Evolutionary conservation across 208 protist species (phyloP), one percentile per base, ranked within the genome.

Genomic region (Crithidia expoeki): DNA sequence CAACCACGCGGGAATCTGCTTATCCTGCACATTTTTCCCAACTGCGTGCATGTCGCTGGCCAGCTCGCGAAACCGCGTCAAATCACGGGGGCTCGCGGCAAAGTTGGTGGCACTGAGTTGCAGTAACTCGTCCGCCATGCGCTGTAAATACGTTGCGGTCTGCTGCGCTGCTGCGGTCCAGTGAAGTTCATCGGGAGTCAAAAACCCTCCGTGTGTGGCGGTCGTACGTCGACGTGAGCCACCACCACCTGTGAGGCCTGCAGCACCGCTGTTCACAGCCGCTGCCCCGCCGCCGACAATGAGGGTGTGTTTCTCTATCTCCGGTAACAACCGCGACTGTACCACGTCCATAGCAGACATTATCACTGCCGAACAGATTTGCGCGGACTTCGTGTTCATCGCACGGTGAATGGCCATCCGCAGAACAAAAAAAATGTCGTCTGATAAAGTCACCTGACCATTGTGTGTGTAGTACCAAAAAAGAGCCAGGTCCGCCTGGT

Each of bases 341-440:
- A 94, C 67, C 60, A 91, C 72, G 50, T 92, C 84, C 40, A 63
- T 81, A 32, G 73, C 79, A 34, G 78, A 86, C 49, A 94, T 85
- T 52, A 94, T 76, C 19, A 92, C 81, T 2, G 90, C 90, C 6
- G 88, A 96, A 57, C 79, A 75, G 80, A 96, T 92, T 56, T 94
- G 88, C 21, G 83, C 88, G 1, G 85, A 93, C 47, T 90, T 90
- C 9, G 88, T 96, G 79, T 93, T 85, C 46, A 91, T 62, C 16
- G 88, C 84, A 1, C 90, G 88, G 44, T 94, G 90, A 2, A 96
- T 28, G 9, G 90, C 84, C 46, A 94, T 84, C 50, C 90, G 90
- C 23, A 96, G 59, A 44, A 96, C 86, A 63, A 89, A 96, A 67
- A 96, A 96, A 38, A 94, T 76, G 62, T 96, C 90, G 36, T 96